Conservation (phyloP, 2,329 filamentous ascomycete species). For the Sordariomycetes sp. region DNA sequence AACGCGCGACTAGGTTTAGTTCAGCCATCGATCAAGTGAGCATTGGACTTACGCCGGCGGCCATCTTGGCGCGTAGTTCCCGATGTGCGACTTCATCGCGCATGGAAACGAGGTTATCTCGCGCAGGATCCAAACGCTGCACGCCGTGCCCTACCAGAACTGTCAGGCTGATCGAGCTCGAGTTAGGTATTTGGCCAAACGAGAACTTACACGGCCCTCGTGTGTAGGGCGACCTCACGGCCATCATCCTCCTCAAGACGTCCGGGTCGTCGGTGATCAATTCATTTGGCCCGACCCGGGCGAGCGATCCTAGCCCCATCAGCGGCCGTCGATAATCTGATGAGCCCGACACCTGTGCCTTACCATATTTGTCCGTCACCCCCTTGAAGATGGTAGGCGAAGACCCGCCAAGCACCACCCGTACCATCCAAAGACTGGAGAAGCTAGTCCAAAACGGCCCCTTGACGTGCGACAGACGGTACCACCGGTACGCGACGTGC, state of each 20-base stretch:
- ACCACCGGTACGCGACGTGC: slow-evolving; percentile 11
- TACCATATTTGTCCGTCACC: slow-evolving; percentile 14
- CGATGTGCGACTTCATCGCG: slow-evolving; percentile 30
- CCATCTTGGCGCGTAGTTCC: slow-evolving; percentile 30
- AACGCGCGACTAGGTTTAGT: neutral
- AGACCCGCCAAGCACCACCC: neutral
- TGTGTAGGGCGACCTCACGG: slow-evolving; percentile 20
- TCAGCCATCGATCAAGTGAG: neutral
- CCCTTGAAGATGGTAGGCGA: slow-evolving; percentile 10
- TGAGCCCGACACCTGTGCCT: neutral
- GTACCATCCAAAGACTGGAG: slow-evolving; percentile 24
- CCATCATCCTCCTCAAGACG: slow-evolving; percentile 21
- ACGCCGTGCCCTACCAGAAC: slow-evolving; percentile 26
- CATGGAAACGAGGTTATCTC: slow-evolving; percentile 38
- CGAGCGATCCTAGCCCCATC: slow-evolving; percentile 16
- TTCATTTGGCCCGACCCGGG: slow-evolving; percentile 27
- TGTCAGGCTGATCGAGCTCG: slow-evolving; percentile 17
- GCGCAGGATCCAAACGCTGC: slow-evolving; percentile 34
- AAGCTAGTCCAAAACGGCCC: slow-evolving; percentile 22
- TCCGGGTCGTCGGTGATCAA: slow-evolving; percentile 24
- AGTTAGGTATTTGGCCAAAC: neutral
- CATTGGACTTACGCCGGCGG: slow-evolving; percentile 22
- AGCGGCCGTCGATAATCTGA: neutral
- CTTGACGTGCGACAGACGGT: slow-evolving; percentile 22
- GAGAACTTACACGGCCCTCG: slow-evolving; percentile 13